phyloP scores from a whole-genome alignment of 305 asterid species.

The Fraxinus albicans region DNA sequence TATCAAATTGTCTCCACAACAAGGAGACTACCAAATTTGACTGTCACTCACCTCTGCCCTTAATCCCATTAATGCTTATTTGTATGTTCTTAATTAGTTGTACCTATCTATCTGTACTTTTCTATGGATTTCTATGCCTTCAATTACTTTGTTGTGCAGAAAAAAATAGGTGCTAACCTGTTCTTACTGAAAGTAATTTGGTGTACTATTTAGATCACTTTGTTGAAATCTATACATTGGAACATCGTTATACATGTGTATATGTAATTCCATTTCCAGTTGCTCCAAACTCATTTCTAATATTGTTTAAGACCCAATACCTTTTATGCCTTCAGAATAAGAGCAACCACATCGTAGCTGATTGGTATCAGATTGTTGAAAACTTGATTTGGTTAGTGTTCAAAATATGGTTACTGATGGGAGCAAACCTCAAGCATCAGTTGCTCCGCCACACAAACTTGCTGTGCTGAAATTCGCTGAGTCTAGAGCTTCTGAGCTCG shows the following conservation, averaged over 20 bases:
- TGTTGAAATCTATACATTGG: neutral
- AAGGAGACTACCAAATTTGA: neutral
- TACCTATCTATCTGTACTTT: neutral
- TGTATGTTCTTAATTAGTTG: neutral
- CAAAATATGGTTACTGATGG: conserved; percentile 35
- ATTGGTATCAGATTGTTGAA: neutral
- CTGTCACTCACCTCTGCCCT: neutral
- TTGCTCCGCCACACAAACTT: conserved; percentile 64
- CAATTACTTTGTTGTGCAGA: neutral
- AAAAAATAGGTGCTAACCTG: neutral
- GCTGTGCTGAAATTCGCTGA: conserved; percentile 69
- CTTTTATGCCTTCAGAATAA: neutral
- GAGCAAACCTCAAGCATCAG: conserved; percentile 37
- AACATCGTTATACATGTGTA: neutral
- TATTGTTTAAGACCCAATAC: neutral
- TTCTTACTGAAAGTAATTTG: neutral
- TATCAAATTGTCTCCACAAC: neutral
- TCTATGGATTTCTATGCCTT: neutral
- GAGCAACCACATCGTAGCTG: neutral
- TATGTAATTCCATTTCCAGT: neutral
- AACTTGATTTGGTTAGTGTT: neutral
- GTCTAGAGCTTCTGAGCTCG: conserved; percentile 80
- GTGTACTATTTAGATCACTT: neutral
- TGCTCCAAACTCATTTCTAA: neutral
- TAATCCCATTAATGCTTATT: neutral